Evolutionary conservation across 768 basidiomycete genomes (phyloP).

Genomic region (Cystobasidium ongulense): DNA sequence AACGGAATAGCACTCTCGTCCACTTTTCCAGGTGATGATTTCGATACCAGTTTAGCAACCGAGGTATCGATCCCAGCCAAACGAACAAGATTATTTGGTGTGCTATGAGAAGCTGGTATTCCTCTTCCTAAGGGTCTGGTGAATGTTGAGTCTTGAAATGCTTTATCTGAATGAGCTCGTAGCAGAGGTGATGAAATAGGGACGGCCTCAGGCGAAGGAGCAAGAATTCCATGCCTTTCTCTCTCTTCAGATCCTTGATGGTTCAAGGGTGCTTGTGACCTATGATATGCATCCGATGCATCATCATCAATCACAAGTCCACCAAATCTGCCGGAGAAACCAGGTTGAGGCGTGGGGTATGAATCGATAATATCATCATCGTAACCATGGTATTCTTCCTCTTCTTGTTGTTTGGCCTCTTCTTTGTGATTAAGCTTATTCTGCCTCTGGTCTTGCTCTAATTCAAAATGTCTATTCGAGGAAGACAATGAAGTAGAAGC

Average conservation of each 20-base stretch:
- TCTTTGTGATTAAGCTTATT: background rate
- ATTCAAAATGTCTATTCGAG: background rate
- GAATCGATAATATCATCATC: constrained; percentile 28
- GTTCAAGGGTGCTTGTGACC: background rate
- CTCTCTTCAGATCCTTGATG: background rate
- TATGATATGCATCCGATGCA: background rate
- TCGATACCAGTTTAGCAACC: background rate
- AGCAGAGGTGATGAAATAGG: background rate
- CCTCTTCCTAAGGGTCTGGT: background rate
- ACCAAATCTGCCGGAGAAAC: constrained; percentile 15
- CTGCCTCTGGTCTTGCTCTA: background rate
- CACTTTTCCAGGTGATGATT: background rate
- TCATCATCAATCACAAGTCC: constrained; percentile 26
- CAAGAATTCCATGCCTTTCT: background rate
- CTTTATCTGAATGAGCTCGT: background rate
- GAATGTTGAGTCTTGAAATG: background rate
- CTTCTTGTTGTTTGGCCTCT: constrained; percentile 1
- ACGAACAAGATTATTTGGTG: background rate
- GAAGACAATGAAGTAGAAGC: background rate
- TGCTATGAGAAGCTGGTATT: background rate
- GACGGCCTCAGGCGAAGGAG: background rate
- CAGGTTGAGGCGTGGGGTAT: constrained; percentile 26
- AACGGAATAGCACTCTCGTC: background rate
- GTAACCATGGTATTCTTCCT: constrained; percentile 5
- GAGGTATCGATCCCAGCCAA: background rate